Percentiles rank a stretch among this genome's conserved stretches.
phyloP scores from a whole-genome alignment of 2,329 filamentous ascomycete species.

The Sporothrix inflata region DNA sequence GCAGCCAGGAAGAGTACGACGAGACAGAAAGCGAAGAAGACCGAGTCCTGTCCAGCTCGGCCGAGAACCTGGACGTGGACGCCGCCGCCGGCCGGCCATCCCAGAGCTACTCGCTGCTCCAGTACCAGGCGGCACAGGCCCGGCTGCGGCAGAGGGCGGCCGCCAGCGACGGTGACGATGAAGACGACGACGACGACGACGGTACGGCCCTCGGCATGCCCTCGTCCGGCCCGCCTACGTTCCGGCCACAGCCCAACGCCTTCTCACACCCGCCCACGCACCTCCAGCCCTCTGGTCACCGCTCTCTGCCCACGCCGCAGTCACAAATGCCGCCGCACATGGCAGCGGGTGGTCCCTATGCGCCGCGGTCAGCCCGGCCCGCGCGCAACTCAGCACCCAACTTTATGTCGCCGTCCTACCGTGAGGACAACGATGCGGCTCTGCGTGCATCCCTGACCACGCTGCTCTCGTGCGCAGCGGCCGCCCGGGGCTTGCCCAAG shows the following conservation, averaged over 20 bases:
- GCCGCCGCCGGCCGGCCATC: constrained; percentile 46
- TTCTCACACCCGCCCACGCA: constrained; percentile 79
- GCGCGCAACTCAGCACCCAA: constrained; percentile 54
- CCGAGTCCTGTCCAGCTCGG: constrained; percentile 62
- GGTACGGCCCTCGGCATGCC: constrained; percentile 75
- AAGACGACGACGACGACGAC: constrained; percentile 65
- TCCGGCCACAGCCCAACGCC: constrained; percentile 87
- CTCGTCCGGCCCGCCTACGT: constrained; percentile 56
- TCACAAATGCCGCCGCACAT: not conserved
- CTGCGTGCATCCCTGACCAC: constrained; percentile 93
- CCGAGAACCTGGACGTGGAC: constrained; percentile 48
- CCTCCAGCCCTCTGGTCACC: constrained; percentile 48
- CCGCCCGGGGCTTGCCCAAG: constrained; percentile 80
- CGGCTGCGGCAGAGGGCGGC: constrained; percentile 39
- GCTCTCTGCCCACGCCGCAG: constrained; percentile 52
- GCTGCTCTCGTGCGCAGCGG: constrained; percentile 89
- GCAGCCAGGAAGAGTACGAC: constrained; percentile 93
- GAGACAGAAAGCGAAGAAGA: constrained; percentile 93
- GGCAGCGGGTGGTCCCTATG: constrained; percentile 7
- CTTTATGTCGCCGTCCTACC: constrained; percentile 73
- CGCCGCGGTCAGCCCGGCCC: constrained; percentile 46
- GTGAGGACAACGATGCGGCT: constrained; percentile 90
- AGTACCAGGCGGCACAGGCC: constrained; percentile 23
- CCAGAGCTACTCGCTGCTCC: constrained; percentile 31
- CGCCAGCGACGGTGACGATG: constrained; percentile 41